These are phyloP conservation scores for Fraxinus paxiana DNA, from an alignment of 305 asterid species.

Conservation along the genomic window DNA sequence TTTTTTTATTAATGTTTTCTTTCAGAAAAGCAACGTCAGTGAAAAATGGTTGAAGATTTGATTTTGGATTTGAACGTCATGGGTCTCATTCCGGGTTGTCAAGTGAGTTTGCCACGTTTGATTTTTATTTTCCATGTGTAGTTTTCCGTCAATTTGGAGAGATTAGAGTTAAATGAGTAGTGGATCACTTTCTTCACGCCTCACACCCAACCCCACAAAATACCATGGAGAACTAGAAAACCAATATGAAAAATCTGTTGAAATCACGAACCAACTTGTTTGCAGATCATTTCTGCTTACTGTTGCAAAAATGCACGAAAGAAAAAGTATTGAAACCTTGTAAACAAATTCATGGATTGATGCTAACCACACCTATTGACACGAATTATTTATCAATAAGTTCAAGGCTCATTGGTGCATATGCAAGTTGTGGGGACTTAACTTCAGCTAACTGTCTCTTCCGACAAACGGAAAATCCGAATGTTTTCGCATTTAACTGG, in stretches of 20 bases:
- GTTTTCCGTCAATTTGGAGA: too few species aligned
- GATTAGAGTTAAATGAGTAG: too few species aligned
- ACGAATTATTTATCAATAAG: constrained; percentile 33
- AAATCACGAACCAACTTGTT: neutral
- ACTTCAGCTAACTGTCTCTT: constrained; percentile 44
- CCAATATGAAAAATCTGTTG: neutral
- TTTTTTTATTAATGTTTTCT: too few species aligned
- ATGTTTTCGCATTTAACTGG: constrained; percentile 60
- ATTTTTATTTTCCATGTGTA: too few species aligned
- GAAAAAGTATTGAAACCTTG: neutral
- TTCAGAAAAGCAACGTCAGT: too few species aligned
- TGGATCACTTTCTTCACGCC: neutral
- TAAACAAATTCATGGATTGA: neutral
- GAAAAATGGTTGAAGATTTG: too few species aligned
- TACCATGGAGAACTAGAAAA: neutral
- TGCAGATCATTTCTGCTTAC: constrained; percentile 26
- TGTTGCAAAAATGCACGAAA: constrained; percentile 40
- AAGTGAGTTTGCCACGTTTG: too few species aligned
- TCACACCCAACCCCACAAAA: neutral
- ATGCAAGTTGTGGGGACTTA: constrained; percentile 59
- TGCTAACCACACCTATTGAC: constrained; percentile 29
- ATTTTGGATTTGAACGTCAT: too few species aligned
- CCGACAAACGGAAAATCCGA: constrained; percentile 37
- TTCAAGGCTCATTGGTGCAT: constrained; percentile 59
- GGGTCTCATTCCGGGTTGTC: too few species aligned